Evolutionary conservation across 164 flowering plant species (phyloP).

Genomic region (Houttuynia cordata): DNA sequence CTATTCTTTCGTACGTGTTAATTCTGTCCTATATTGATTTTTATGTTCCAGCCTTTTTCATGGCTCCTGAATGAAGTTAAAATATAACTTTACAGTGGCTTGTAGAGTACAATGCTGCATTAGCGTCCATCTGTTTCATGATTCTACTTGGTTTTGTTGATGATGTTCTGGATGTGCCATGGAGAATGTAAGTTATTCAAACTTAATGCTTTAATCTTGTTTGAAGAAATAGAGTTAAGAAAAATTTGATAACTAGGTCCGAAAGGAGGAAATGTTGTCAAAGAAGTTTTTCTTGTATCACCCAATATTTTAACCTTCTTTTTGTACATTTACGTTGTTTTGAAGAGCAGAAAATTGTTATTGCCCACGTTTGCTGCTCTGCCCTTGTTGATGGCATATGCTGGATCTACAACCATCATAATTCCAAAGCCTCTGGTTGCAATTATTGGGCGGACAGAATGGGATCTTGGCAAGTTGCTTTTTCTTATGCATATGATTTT

Average conservation of each 20-base stretch:
- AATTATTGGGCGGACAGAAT: slow-evolving; percentile 52
- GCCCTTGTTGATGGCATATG: slow-evolving; percentile 95
- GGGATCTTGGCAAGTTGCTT: slow-evolving; percentile 63
- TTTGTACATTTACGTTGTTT: slow-evolving; percentile 9
- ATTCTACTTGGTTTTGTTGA: slow-evolving; percentile 91
- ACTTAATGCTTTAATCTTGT: slow-evolving; percentile 5
- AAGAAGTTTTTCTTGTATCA: background rate
- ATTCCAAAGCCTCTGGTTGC: slow-evolving; percentile 88
- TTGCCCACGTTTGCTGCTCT: slow-evolving; percentile 86
- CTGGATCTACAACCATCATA: slow-evolving; percentile 85
- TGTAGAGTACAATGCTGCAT: slow-evolving; percentile 90
- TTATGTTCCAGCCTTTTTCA: background rate
- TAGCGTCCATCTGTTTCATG: slow-evolving; percentile 89
- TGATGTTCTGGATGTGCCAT: slow-evolving; percentile 93
- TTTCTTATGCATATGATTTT: background rate
- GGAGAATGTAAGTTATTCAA: slow-evolving; percentile 78
- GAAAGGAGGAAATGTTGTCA: background rate
- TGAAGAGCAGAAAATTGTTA: slow-evolving; percentile 62
- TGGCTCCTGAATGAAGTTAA: background rate
- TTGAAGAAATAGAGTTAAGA: background rate
- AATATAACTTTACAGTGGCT: slow-evolving; percentile 65
- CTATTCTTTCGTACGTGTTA: background rate
- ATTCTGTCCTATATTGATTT: background rate
- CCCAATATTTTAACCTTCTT: background rate
- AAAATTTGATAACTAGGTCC: background rate